Conservation (phyloP, 1,284 basidiomycete genomes). For the Stereum hirsutum region DNA sequence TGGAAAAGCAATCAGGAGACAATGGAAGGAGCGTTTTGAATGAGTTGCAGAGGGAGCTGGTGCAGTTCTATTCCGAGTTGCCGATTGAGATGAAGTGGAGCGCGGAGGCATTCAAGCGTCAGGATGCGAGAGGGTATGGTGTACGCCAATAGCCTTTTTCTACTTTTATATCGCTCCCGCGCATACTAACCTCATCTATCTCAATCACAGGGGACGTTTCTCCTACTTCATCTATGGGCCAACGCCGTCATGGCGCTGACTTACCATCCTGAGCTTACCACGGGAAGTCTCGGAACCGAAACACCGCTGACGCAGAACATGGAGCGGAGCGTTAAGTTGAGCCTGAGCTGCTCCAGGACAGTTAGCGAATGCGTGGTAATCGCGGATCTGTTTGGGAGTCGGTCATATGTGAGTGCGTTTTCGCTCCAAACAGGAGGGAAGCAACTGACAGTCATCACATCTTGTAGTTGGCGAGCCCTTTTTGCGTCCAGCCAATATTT, state of each 20-base stretch:
- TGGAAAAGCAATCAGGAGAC: constrained; percentile 18
- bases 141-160: constrained; percentile 10
- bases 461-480: constrained; percentile 18
- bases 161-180: not conserved
- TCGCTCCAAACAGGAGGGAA: not conserved
- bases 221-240: constrained; percentile 21
- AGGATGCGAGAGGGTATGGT: constrained; percentile 25
- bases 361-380: constrained; percentile 31
- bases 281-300: constrained; percentile 25
- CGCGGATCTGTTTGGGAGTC: constrained; percentile 18
- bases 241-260: constrained; percentile 30
- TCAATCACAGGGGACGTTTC: constrained; percentile 16
- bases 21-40: too few relatives aligned
- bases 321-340: constrained; percentile 24
- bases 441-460: not conserved
- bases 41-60: constrained; percentile 25
- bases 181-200: not conserved
- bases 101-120: constrained; percentile 28
- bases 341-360: constrained; percentile 23
- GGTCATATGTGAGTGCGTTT: constrained; percentile 22
- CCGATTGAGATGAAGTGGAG: constrained; percentile 27
- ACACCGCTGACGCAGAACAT: constrained; percentile 26
- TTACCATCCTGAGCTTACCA: constrained; percentile 30
- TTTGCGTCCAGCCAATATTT: constrained; percentile 23
- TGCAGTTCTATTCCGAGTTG: constrained; percentile 25